Evolutionary conservation across 2,329 filamentous ascomycete genomes (phyloP), one percentile per base, ranked within the genome.

Genomic region (Cercospora citrullina): DNA sequence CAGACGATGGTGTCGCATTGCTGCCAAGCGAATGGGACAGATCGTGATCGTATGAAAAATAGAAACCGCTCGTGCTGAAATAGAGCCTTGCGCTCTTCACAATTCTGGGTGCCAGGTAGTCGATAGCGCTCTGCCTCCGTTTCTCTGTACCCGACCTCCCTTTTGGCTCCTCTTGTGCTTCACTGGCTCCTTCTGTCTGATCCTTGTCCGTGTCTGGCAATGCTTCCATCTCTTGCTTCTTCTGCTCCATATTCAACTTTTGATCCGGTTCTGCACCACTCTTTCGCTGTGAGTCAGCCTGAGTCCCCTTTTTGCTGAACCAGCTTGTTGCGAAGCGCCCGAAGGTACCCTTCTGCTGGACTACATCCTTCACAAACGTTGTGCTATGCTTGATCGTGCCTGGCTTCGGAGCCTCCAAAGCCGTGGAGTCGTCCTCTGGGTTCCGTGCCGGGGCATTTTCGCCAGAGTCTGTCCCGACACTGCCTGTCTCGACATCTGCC

Each of bases 41-140:
- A 77, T 99, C 94, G 77, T 94, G 87, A 72, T 99, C 95, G 78
- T 99, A 97, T 0, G 94, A 94, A 79, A 94, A 99, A 82, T 91
- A 98, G 79, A 97, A 98, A 78, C 92, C 97, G 70, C 87, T 86
- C 0, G 89, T 86, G 1, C 91, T 89, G 76, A 97, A 94, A 68
- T 97, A 87, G 65, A 98, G 87, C 75, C 92, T 92, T 1, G 93
- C 90, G 33, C 92, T 96, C 48, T 91, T 87, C 51, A 99, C 80
- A 45, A 98, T 84, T 76, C 97, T 96, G 1, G 94, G 94, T 10
- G 96, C 83, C 33, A 98, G 80, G 23, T 74, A 74, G n/a, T 76
- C 74, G 36, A 77, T 72, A 5, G 72, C 73, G 21, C 67, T 73
- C 31, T 69, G 55, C n/a, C 45, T 42, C 21, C 33, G 42, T 60